These are phyloP conservation scores for Pleurotus tuber-regium DNA, from an alignment of 768 basidiomycete species.

Conservation along the genomic window DNA sequence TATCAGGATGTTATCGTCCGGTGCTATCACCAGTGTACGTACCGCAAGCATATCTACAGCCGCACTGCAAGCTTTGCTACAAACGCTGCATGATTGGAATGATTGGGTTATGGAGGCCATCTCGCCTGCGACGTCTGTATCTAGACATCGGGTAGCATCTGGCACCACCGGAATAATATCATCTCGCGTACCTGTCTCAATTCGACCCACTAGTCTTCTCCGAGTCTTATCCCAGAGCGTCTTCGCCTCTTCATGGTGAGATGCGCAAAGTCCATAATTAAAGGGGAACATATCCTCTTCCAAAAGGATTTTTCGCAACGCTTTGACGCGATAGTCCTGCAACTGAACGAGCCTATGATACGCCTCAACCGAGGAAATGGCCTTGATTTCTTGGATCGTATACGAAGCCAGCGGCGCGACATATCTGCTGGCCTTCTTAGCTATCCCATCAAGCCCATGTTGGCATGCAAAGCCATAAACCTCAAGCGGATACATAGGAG, in stretches of 20 bases:
- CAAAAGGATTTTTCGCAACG: constrained; percentile 48
- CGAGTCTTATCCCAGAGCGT: constrained; percentile 53
- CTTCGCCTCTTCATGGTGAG: constrained; percentile 44
- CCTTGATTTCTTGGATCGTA: constrained; percentile 43
- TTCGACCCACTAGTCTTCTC: constrained; percentile 38
- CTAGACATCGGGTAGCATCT: constrained; percentile 29
- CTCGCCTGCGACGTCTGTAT: constrained; percentile 65
- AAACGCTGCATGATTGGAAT: constrained; percentile 48
- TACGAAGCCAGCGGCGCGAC: constrained; percentile 57
- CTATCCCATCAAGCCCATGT: constrained; percentile 43
- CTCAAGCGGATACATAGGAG: constrained; percentile 46
- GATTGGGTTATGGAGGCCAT: constrained; percentile 53
- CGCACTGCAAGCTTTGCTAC: constrained; percentile 58
- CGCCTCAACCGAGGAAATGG: constrained; percentile 55
- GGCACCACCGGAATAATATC: background rate
- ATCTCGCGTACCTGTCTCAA: constrained; percentile 48
- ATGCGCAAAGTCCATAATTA: constrained; percentile 63
- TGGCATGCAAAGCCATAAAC: constrained; percentile 58
- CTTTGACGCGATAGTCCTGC: constrained; percentile 54
- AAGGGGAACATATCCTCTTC: constrained; percentile 70
- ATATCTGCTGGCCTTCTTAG: constrained; percentile 56
- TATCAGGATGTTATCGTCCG: background rate
- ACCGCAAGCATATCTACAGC: constrained; percentile 72
- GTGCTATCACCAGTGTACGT: constrained; percentile 22
- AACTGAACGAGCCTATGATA: constrained; percentile 63